Base-by-base conservation (phyloP, 192 early-diverging fungal species). In the Endogone sp. region DNA sequence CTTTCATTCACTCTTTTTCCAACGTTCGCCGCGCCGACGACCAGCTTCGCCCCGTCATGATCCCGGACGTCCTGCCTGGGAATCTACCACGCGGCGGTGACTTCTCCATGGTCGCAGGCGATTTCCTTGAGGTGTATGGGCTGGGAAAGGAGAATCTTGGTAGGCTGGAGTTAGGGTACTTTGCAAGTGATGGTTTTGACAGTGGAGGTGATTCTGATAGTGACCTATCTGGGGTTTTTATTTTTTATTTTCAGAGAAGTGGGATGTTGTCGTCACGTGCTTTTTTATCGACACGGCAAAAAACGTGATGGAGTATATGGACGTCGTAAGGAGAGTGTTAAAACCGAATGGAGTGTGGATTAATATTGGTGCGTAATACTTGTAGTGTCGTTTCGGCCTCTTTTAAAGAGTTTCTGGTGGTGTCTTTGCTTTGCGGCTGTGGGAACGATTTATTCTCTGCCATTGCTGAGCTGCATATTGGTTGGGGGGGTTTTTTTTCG, bases 241-340 rank as follows among this genome's bases (percentile, higher is more conserved):
- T n/a, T n/a, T n/a, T n/a, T n/a, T 20, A 11, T 23, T 24, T 26
- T 32, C 16, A 84, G 85, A 75, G 9, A 68, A 77, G 54, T 99
- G 93, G 94, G 94, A 98, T 74, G 89, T 86, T 11, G 80, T 98
- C 3, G 92, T 95, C 2, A 97, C 94, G 1, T 97, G 95, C 72
- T 99, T 95, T 82, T 99, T 99, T 76, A 91, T 99, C 58, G 97
- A 99, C 68, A 98, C 97, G 0, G 95, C 96, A 11, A 92, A 94
- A 71, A 96, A 98, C 66, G 88, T 94, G 28, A 71, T 96, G 29
- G 86, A 91, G 29, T 98, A 98, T 72, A 73, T 99, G 20, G 92
- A 93, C 58, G 84, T 89, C 1, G 91, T 99, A 69, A 82, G 89
- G 76, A 75, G 86, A 20, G 82, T 86, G 9, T 73, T 99, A 64